phyloP scores from a whole-genome alignment of 2,329 filamentous ascomycete genomes.

The Xylariaceae sp. region DNA sequence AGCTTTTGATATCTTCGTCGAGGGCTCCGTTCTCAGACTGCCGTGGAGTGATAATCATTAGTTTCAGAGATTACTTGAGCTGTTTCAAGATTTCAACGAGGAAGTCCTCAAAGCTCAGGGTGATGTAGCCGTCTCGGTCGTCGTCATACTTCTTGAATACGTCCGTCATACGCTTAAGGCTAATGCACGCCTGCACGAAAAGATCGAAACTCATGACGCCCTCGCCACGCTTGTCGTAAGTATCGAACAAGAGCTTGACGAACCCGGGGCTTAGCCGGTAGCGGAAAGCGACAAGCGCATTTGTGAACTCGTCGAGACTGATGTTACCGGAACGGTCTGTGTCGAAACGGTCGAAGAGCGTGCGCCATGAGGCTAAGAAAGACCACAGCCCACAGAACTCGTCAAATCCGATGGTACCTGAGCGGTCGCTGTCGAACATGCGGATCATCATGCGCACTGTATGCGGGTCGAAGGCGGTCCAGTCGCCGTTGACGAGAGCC shows the following conservation, averaged over 20 bases:
- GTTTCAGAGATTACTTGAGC: constrained; percentile 41
- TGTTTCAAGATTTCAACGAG: constrained; percentile 64
- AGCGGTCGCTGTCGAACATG: constrained; percentile 95
- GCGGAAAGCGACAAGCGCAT: constrained; percentile 87
- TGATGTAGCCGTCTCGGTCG: constrained; percentile 90
- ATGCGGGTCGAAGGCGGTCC: constrained; percentile 86
- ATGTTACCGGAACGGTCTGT: constrained; percentile 83
- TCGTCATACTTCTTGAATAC: constrained; percentile 99
- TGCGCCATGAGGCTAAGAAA: constrained; percentile 90
- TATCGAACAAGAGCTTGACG: constrained; percentile 77
- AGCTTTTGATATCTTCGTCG: no score
- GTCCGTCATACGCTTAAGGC: constrained; percentile 96
- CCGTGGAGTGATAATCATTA: no score
- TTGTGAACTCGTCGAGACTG: constrained; percentile 78
- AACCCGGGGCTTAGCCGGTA: constrained; percentile 85
- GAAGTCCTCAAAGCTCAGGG: constrained; percentile 77
- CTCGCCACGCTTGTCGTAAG: constrained; percentile 74
- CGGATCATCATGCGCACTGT: constrained; percentile 99
- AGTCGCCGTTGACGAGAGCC: constrained; percentile 94
- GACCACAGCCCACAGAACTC: constrained; percentile 97
- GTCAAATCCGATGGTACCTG: constrained; percentile 85
- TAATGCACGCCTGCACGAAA: constrained; percentile 97
- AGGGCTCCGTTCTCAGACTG: no score
- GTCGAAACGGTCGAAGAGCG: constrained; percentile 93
- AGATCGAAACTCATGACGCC: constrained; percentile 86